Evolutionary conservation across 2,329 filamentous ascomycete genomes (phyloP), one percentile per base, ranked within the genome.

Genomic region (Lomentospora prolificans): DNA sequence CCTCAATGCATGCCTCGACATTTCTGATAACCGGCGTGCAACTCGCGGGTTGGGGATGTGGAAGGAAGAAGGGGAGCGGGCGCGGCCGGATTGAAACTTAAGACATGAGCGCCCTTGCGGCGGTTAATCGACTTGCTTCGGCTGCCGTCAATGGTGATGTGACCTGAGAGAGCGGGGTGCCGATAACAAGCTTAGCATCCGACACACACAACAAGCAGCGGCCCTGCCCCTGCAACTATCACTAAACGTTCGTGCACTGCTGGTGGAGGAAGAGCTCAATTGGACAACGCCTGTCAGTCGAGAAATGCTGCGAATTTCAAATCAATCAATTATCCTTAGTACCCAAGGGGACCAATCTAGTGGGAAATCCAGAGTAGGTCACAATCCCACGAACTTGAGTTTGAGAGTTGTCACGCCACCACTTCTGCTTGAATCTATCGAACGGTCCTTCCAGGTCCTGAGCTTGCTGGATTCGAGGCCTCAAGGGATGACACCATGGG

Each of bases 1-100:
- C 52, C 52, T 54, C 24, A 54, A 30, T 25, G 31, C 52, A 22
- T 54, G 52, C 52, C 52, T 44, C 22, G 52, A 44, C 52, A 54
- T 54, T 24, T n/a, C 24, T 33, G 24, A 39, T 19, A 27, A 24
- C 33, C n/a, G 22, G 52, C 14, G 50, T 7, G 36, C 33, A 19
- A 33, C 24, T 39, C 7, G 14, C 14, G 25, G 24, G n/a, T 27
- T 30, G 50, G 31, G 51, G 51, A 25, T 33, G 31, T 19, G 52
- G 31, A 19, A 19, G 36, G 22, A 46, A 17, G 24, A 27, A n/a
- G 25, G 33, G 22, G n/a, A 54, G 24, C 10, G 12, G n/a, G n/a
- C 33, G 36, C 24, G 36, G 14, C 52, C 24, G 30, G 30, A 33
- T 12, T 12, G 30, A 33, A 33, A 12, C 12, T 33, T 12, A 33